Evolutionary conservation across 2,329 filamentous ascomycete genomes (phyloP).

Genomic region (Trichothecium roseum): DNA sequence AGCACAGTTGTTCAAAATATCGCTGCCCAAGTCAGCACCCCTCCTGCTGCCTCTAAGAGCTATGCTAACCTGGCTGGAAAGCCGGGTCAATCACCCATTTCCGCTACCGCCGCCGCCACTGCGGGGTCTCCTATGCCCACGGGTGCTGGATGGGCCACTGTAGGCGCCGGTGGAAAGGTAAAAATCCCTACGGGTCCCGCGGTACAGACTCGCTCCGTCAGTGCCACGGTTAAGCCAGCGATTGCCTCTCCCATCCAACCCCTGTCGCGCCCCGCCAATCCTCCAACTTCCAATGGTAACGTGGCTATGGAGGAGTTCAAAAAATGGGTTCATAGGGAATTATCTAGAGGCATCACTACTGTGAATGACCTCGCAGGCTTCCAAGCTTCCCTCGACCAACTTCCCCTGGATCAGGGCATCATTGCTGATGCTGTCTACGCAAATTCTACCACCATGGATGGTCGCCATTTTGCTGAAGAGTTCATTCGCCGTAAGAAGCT

Average conservation of each 20-base stretch:
- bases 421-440: conserved; percentile 87
- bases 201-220: conserved; percentile 34
- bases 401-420: conserved; percentile 68
- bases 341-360: conserved; percentile 59
- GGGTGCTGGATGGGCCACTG: conserved; percentile 76
- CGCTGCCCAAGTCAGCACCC: conserved; percentile 35
- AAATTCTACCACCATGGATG: conserved; percentile 81
- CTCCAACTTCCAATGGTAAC: conserved; percentile 20
- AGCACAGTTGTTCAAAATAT: conserved; percentile 18
- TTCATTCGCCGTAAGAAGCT: conserved; percentile 88
- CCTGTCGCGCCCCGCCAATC: conserved; percentile 33
- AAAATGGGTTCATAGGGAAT: conserved; percentile 78
- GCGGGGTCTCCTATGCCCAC: conserved; percentile 29
- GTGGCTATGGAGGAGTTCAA: conserved; percentile 79
- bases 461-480: conserved; percentile 86
- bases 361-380: conserved; percentile 63
- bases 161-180: conserved; percentile 85
- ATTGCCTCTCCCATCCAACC: conserved; percentile 37
- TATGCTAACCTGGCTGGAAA: conserved; percentile 94
- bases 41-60: conserved; percentile 59
- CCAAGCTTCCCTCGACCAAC: conserved; percentile 60
- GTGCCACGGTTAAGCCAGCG: conserved; percentile 29
- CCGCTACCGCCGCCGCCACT: conserved; percentile 26
- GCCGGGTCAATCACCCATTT: conserved; percentile 28
- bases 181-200: conserved; percentile 59